Evolutionary conservation across 2,329 filamentous ascomycete genomes (phyloP).

Genomic region (Fusarium sambucinum): DNA sequence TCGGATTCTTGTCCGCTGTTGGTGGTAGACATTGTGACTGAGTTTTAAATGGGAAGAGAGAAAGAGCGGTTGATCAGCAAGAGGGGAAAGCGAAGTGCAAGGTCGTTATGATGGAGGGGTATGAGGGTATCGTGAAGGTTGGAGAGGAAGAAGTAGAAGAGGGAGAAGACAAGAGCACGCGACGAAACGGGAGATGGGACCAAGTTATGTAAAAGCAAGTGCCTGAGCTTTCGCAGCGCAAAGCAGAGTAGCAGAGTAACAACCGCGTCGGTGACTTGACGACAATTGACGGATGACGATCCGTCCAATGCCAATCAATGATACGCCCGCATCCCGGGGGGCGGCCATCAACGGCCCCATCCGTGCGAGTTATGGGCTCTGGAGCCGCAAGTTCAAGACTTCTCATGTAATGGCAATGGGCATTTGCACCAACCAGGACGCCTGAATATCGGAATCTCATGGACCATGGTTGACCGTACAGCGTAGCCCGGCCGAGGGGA

Average conservation of each 20-base stretch:
- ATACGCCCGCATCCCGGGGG: slow-evolving; percentile 31
- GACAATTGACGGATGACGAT: slow-evolving; percentile 32
- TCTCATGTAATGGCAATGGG: slow-evolving; percentile 26
- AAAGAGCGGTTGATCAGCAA: slow-evolving; percentile 26
- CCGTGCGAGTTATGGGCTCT: slow-evolving; percentile 9
- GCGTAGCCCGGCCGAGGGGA: slow-evolving; percentile 47
- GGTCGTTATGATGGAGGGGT: slow-evolving; percentile 32
- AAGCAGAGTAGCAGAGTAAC: slow-evolving; percentile 4
- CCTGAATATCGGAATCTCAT: slow-evolving; percentile 38
- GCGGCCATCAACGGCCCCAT: slow-evolving; percentile 39
- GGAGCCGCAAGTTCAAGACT: slow-evolving; percentile 37
- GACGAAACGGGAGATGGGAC: slow-evolving; percentile 36
- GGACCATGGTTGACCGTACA: slow-evolving; percentile 42
- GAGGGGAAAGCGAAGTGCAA: slow-evolving; percentile 26
- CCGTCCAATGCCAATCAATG: slow-evolving; percentile 45
- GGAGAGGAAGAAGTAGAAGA: slow-evolving; percentile 21
- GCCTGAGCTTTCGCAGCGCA: background rate
- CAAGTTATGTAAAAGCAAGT: slow-evolving; percentile 26
- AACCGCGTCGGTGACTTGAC: slow-evolving; percentile 36
- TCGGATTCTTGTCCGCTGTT: slow-evolving; percentile 69
- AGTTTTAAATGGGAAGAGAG: slow-evolving; percentile 30
- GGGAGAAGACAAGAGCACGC: slow-evolving; percentile 31
- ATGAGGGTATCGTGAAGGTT: slow-evolving; percentile 36
- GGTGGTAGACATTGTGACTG: slow-evolving; percentile 53
- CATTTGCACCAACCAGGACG: slow-evolving; percentile 35